Evolutionary conservation across 208 protist genomes (phyloP).

Genomic region (Crithidia expoeki): DNA sequence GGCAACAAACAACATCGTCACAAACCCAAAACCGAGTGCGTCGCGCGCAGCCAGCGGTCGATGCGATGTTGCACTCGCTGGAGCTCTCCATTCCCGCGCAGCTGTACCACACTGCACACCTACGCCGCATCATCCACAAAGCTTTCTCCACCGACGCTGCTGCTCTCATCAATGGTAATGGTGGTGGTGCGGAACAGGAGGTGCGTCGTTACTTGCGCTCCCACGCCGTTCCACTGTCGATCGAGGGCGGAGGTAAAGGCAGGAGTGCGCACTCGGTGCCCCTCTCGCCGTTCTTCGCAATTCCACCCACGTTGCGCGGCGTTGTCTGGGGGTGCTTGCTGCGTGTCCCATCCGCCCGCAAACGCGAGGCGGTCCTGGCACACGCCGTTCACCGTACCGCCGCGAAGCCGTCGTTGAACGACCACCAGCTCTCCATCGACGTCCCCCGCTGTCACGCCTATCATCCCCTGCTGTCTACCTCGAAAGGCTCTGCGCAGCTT

Average conservation of each 20-base stretch:
- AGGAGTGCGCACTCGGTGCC: not conserved
- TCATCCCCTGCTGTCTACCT: slow-evolving; percentile 79
- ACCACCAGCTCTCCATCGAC: slow-evolving; percentile 94
- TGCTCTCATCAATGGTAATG: too few relatives aligned
- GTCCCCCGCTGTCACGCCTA: slow-evolving; percentile 96
- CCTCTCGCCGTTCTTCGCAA: slow-evolving; percentile 26
- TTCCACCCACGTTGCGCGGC: slow-evolving; percentile 85
- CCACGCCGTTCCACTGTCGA: not conserved
- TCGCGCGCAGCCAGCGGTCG: slow-evolving; percentile 22
- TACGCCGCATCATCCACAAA: slow-evolving; percentile 32
- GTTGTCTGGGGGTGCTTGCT: slow-evolving; percentile 91
- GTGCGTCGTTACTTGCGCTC: slow-evolving; percentile 38
- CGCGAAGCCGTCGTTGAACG: slow-evolving; percentile 32
- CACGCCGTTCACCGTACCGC: slow-evolving; percentile 22
- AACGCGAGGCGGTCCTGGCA: slow-evolving; percentile 32
- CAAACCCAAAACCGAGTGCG: too few relatives aligned
- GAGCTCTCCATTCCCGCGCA: slow-evolving; percentile 45
- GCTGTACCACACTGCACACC: slow-evolving; percentile 29
- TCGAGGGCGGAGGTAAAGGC: not conserved
- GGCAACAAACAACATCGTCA: too few relatives aligned
- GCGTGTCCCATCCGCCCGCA: slow-evolving; percentile 48
- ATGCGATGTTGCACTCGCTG: slow-evolving; percentile 32
- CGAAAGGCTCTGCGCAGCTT: slow-evolving; percentile 75
- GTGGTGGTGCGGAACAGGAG: not conserved
- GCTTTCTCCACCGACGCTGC: not conserved